Conservation (phyloP, 2,329 filamentous ascomycete species). For the Colletotrichum euphorbiae region DNA sequence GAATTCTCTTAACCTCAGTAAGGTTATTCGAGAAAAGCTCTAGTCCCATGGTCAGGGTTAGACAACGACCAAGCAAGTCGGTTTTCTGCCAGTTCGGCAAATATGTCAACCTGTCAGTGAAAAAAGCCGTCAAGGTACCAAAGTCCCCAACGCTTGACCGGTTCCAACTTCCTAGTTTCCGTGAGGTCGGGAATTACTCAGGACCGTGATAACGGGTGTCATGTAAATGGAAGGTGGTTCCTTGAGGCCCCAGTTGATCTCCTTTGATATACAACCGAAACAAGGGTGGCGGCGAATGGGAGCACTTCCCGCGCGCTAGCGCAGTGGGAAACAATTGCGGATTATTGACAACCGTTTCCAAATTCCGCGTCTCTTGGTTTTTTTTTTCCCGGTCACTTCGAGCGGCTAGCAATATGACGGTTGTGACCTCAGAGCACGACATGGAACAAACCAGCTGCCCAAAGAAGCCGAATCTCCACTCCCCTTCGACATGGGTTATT, state of each 20-base stretch:
- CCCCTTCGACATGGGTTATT: neutral
- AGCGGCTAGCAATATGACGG: conserved; percentile 1
- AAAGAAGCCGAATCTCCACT: neutral
- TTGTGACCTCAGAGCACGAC: conserved; percentile 2
- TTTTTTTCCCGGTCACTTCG: conserved; percentile 8
- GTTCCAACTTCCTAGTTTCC: too few species aligned
- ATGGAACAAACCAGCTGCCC: conserved; percentile 1
- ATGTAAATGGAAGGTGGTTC: conserved; percentile 26
- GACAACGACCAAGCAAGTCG: neutral
- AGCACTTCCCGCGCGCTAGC: conserved; percentile 29
- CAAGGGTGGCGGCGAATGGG: conserved; percentile 20
- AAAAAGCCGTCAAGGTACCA: neutral
- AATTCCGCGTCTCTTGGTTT: neutral
- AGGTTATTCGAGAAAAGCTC: conserved; percentile 17
- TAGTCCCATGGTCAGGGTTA: neutral
- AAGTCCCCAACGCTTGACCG: conserved; percentile 1
- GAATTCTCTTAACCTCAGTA: neutral
- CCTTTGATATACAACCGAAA: conserved; percentile 22
- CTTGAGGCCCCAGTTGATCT: conserved; percentile 32
- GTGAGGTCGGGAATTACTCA: conserved; percentile 23
- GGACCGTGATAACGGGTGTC: conserved; percentile 31
- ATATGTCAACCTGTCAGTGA: neutral
- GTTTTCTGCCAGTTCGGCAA: conserved; percentile 2
- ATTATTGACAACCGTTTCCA: conserved; percentile 12
- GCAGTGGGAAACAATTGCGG: conserved; percentile 31